These are phyloP conservation scores for Iris pallida DNA, from an alignment of 116 monocot species.

Conservation along the genomic window DNA sequence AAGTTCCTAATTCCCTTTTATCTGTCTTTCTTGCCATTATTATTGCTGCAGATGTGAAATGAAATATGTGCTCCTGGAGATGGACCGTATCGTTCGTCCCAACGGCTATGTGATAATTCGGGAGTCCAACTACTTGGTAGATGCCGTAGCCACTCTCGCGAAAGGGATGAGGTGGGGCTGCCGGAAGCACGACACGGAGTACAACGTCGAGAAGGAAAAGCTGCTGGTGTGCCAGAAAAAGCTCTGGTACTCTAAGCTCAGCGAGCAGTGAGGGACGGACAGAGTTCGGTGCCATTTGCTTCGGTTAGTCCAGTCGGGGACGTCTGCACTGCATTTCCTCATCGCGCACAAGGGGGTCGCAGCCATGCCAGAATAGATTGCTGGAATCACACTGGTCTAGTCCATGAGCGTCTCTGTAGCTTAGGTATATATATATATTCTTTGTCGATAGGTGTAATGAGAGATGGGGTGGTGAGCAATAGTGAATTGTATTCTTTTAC, in stretches of 20 bases:
- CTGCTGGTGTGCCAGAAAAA: slow-evolving; percentile 92
- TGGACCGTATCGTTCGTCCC: slow-evolving; percentile 92
- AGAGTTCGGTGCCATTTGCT: too few species aligned
- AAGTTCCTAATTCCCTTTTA: too few species aligned
- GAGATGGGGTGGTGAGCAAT: slow-evolving; percentile 6
- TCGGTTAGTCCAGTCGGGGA: too few species aligned
- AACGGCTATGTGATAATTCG: slow-evolving; percentile 74
- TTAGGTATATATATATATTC: slow-evolving; percentile 4
- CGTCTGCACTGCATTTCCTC: neutral
- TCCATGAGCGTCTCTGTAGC: too few species aligned
- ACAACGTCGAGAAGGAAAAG: slow-evolving; percentile 73
- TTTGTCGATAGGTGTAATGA: slow-evolving; percentile 8
- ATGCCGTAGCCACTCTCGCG: slow-evolving; percentile 61
- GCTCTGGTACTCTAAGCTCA: slow-evolving; percentile 75
- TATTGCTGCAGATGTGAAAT: slow-evolving; percentile 69
- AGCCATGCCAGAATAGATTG: neutral
- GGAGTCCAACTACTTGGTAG: slow-evolving; percentile 68
- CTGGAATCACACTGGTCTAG: neutral
- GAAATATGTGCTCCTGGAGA: slow-evolving; percentile 90
- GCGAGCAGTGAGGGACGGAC: slow-evolving; percentile 6
- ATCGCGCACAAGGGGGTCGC: neutral
- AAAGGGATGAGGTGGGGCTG: slow-evolving; percentile 84
- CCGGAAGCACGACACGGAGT: slow-evolving; percentile 61
- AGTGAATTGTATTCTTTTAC: slow-evolving; percentile 8
- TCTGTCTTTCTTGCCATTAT: neutral